These are phyloP conservation scores for Pythium apleroticum DNA, from an alignment of 352 stramenopile genomes.

Conservation along the genomic window DNA sequence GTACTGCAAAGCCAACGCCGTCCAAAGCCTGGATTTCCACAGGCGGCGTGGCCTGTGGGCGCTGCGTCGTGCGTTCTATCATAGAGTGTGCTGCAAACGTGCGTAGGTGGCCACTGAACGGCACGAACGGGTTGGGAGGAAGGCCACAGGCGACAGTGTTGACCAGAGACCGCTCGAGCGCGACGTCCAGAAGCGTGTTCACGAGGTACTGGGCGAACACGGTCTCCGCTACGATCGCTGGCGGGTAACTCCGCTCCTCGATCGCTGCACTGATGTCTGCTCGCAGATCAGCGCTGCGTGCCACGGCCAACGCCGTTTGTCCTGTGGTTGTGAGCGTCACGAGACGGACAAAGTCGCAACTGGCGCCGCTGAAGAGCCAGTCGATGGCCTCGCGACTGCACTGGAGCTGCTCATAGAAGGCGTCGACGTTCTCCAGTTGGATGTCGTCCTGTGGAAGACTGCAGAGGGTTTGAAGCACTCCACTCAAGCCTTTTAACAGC, in stretches of 20 bases:
- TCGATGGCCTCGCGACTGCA: conserved; percentile 7
- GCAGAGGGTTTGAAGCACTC: conserved; percentile 11
- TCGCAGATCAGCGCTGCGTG: conserved; percentile 3
- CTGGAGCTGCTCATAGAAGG: conserved; percentile 17
- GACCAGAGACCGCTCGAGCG: conserved; percentile 53
- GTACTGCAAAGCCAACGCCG: not conserved
- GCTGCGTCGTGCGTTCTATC: not conserved
- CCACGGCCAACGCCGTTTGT: not conserved
- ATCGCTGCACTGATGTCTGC: conserved; percentile 35
- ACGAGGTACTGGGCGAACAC: conserved; percentile 51
- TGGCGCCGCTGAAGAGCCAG: conserved; percentile 13
- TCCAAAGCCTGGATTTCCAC: not conserved
- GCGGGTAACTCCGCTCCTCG: conserved; percentile 36
- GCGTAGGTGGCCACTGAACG: conserved; percentile 36
- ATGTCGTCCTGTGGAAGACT: not conserved
- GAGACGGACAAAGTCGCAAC: conserved; percentile 13
- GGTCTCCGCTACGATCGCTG: conserved; percentile 38
- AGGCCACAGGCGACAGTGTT: conserved; percentile 41
- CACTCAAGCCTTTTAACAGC: conserved; percentile 6
- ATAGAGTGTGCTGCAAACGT: conserved; percentile 34
- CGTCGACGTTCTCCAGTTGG: not conserved
- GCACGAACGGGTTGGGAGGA: conserved; percentile 51
- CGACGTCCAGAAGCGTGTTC: conserved; percentile 43
- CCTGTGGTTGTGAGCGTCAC: conserved; percentile 13
- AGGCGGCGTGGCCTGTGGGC: not conserved